phyloP scores from a whole-genome alignment of 306 rosid genomes.

The Vachellia collinsii region DNA sequence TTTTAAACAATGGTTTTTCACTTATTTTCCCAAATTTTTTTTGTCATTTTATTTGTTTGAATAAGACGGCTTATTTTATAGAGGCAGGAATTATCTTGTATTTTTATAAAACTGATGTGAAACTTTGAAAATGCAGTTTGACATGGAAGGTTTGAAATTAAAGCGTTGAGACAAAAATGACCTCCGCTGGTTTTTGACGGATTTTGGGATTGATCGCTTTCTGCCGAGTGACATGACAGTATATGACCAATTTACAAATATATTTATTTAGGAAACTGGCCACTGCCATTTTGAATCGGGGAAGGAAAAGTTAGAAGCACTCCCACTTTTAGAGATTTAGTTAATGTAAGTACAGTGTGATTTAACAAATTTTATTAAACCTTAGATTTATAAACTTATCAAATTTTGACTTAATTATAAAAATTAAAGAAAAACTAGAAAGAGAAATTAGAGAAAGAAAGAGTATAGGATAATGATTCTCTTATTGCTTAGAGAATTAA shows the following conservation, averaged over 20 bases:
- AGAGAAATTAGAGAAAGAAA: too few species aligned
- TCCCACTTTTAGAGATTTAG: too few species aligned
- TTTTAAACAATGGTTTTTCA: too few species aligned
- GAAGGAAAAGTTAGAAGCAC: neutral
- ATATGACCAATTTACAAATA: neutral
- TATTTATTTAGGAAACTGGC: slow-evolving; percentile 9
- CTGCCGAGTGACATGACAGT: neutral
- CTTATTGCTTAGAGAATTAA: too few species aligned
- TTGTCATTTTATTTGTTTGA: too few species aligned
- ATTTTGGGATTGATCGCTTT: neutral
- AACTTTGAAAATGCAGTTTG: neutral
- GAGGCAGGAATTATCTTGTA: neutral
- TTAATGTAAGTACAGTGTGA: too few species aligned
- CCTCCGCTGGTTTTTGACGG: slow-evolving; percentile 26
- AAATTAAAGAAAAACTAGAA: too few species aligned
- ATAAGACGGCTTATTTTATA: neutral
- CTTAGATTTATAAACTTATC: too few species aligned
- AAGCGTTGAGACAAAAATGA: neutral
- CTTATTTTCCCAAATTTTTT: too few species aligned
- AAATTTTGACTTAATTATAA: too few species aligned
- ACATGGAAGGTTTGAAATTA: neutral
- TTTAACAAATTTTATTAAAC: too few species aligned
- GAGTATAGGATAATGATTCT: too few species aligned
- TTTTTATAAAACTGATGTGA: neutral
- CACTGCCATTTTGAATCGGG: slow-evolving; percentile 14